phyloP scores from a whole-genome alignment of 2,329 filamentous ascomycete genomes.

The Aspergillus sp. region DNA sequence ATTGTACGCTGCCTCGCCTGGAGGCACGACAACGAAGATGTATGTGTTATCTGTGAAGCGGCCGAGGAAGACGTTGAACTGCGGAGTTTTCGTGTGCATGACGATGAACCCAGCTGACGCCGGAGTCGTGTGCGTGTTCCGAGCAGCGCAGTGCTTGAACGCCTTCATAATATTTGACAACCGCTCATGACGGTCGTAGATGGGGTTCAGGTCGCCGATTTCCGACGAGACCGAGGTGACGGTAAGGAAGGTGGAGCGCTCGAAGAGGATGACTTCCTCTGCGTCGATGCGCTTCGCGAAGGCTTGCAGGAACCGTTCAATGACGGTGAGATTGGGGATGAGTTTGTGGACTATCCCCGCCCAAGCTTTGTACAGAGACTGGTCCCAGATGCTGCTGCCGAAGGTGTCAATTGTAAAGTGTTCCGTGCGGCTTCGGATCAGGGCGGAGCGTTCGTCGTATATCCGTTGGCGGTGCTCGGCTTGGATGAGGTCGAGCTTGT shows the following conservation, averaged over 20 bases:
- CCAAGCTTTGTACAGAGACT: slow-evolving; percentile 97
- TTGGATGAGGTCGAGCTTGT: slow-evolving; percentile 98
- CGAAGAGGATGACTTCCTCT: slow-evolving; percentile 91
- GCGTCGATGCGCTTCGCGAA: slow-evolving; percentile 87
- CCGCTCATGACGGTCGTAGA: slow-evolving; percentile 88
- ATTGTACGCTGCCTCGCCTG: slow-evolving; percentile 90
- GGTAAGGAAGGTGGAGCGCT: slow-evolving; percentile 92
- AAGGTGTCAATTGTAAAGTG: slow-evolving; percentile 81
- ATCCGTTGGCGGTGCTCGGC: slow-evolving; percentile 76
- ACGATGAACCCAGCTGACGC: slow-evolving; percentile 49
- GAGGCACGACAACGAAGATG: slow-evolving; percentile 87
- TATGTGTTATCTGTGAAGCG: slow-evolving; percentile 98
- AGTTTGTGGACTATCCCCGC: slow-evolving; percentile 96
- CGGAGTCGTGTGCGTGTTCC: slow-evolving; percentile 51
- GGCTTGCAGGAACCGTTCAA: slow-evolving; percentile 82
- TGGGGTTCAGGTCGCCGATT: slow-evolving; percentile 78
- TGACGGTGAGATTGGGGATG: slow-evolving; percentile 88
- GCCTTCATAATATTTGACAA: slow-evolving; percentile 98
- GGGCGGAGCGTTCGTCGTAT: slow-evolving; percentile 79
- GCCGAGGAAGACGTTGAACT: slow-evolving; percentile 91
- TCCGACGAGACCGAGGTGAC: slow-evolving; percentile 88
- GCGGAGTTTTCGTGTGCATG: slow-evolving; percentile 56
- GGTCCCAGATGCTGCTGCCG: slow-evolving; percentile 97
- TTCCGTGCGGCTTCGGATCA: slow-evolving; percentile 76
- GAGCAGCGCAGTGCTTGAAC: slow-evolving; percentile 78